A percentile compares a stretch with the other conserved stretches of the same genome.
phyloP scores from a whole-genome alignment of 1,139 yeast species.

The Komagataea norvegica region DNA sequence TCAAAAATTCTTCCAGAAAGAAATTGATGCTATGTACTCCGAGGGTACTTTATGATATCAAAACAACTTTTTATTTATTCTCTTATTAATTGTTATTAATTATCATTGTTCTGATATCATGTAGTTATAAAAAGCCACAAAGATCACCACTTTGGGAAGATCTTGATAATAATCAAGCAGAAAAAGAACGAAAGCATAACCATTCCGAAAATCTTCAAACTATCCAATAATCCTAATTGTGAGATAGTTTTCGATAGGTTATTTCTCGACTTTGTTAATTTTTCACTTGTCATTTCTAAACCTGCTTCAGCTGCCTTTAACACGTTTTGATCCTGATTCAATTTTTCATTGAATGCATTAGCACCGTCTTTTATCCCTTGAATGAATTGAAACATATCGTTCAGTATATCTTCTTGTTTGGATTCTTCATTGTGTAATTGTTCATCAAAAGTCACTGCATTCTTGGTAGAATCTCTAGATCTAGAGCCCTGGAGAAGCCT shows the following conservation, averaged over 20 bases:
- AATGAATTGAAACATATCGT: conserved; percentile 34
- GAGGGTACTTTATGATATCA: conserved; percentile 33
- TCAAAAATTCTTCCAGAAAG: conserved; percentile 35
- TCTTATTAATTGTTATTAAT: too few species aligned
- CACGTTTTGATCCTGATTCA: conserved; percentile 33
- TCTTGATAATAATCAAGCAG: conserved; percentile 31
- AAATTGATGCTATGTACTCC: conserved; percentile 38
- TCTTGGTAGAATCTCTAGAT: conserved; percentile 9
- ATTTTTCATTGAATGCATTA: conserved; percentile 34
- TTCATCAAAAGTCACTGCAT: conserved; percentile 25
- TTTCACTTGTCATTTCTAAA: conserved; percentile 32
- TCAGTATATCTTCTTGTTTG: conserved; percentile 32
- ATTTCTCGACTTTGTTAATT: conserved; percentile 29
- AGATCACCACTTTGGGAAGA: conserved; percentile 35
- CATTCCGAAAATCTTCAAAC: conserved; percentile 25
- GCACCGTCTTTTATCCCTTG: conserved; percentile 35
- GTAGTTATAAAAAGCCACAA: too few species aligned
- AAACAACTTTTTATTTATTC: too few species aligned
- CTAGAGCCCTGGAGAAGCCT: conserved; percentile 28
- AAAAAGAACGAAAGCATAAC: conserved; percentile 27
- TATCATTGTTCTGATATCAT: neutral
- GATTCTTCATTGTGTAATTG: conserved; percentile 33
- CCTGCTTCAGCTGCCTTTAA: conserved; percentile 38
- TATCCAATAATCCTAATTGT: conserved; percentile 31
- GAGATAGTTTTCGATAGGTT: conserved; percentile 28